These are phyloP conservation scores for Metschnikowia corniflorae DNA, from an alignment of 805 yeast genomes.

Conservation along the genomic window DNA sequence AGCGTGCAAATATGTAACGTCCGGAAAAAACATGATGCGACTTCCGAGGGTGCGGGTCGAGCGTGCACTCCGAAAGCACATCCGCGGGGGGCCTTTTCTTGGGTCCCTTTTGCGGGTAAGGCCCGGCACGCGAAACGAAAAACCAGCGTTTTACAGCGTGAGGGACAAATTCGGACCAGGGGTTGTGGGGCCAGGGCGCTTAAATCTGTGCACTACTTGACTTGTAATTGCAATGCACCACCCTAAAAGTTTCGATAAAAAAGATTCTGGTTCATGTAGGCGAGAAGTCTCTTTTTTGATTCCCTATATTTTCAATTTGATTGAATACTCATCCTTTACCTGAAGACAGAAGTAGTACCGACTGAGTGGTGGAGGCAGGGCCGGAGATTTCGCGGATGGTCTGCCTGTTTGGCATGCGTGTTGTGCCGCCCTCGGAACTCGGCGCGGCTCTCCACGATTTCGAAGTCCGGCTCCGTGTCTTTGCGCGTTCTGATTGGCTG, in stretches of 20 bases:
- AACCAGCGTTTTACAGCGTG: background rate
- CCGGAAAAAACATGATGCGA: conserved; percentile 4
- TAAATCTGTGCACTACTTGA: background rate
- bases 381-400: no score
- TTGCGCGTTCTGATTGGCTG: conserved; percentile 19
- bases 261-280: background rate
- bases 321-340: background rate
- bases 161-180: no score
- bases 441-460: conserved; percentile 21
- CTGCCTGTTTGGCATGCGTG: conserved; percentile 1
- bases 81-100: background rate
- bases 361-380: background rate
- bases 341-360: background rate
- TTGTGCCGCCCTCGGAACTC: conserved; percentile 7
- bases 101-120: background rate
- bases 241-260: no score
- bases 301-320: background rate
- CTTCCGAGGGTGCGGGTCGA: conserved; percentile 14
- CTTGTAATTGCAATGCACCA: background rate
- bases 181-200: no score
- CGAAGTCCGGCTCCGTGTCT: conserved; percentile 23
- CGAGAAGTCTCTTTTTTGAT: background rate
- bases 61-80: background rate
- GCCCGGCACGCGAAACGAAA: background rate
- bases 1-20: conserved; percentile 22